Evolutionary conservation across 108 stramenopile species (phyloP), one percentile per base, ranked within the genome.

Genomic region (Stephanodiscus minutulus): DNA sequence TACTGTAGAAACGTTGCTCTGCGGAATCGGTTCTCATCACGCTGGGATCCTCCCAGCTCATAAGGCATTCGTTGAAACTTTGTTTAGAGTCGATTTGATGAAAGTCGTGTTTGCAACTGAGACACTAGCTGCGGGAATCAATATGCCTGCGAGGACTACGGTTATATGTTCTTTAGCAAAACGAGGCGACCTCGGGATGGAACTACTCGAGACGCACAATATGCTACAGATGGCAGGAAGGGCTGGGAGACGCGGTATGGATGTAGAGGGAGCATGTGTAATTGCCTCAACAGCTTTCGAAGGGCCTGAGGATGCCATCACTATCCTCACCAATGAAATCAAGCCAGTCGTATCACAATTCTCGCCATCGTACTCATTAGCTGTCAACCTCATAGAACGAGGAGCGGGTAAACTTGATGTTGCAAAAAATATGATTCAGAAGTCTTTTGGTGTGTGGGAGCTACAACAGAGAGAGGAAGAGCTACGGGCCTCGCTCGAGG

Each of bases 81-180:
- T 97, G 0, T 97, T 91, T 52, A 77, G 89, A 55, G 63, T 76
- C 27, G 87, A 91, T 13, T 79, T 96, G 3, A 90, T 97, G 82
- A 96, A 92, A 70, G 96, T 83, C 15, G 88, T 96, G 1, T 98
- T 98, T 68, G 96, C 96, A 0, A 98, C 97, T 0, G 97, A 98
- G 68, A 98, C 97, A 2, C 70, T 98, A 27, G 96, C 96, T 7
- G 97, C 97, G n/a, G 97, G 97, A 7, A 90, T 97, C 41, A 96
- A 96, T 64, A 83, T 82, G 84, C 88, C 88, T 0, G 91, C 92
- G 3, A 70, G 95, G 55, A 86, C 93, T 27, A 96, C 97, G 7
- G 93, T 95, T 13, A 88, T 98, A 18, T 90, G 94, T 25, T 73
- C 88, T 5, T 73, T 98, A 50, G 93, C 89, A 54, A 98, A 98